Base-by-base conservation (phyloP, 352 stramenopile genomes). In the Phytophthora cryptogea region DNA sequence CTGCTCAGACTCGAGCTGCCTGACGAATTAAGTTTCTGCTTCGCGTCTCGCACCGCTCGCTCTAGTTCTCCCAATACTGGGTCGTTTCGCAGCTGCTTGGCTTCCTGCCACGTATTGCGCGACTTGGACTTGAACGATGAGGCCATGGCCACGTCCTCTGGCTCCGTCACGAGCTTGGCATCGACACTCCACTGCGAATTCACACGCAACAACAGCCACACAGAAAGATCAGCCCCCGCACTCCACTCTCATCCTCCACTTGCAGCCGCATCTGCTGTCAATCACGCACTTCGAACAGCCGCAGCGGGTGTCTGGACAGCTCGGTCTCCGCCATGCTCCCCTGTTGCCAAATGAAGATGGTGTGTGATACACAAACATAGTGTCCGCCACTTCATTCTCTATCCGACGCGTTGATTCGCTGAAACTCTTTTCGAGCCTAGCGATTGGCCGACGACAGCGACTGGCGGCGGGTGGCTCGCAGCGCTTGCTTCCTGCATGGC, bases 61-160 rank as follows among this genome's bases (percentile, higher is more conserved):
- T 89, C 70, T 17, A 91, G 28, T 1, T 74, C 61, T 5, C 57
- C 23, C 9, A 92, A 16, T 6, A 80, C 70, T 5, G 79, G 73
- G 20, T 88, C 82, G 0, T 63, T 31, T 8, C 82, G 79, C 37
- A 89, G 51, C 26, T 60, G 39, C 42, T 84, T 86, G 28, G 55
- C 52, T 8, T 74, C 63, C 13, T 81, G 55, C 82, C 82, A 92
- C 3, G 54, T 50, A 8, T 66, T 39, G 7, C 54, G 28, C 1
- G 82, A 92, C 20, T 75, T 70, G 28, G 59, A 70, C 44, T 74
- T 76, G 55, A 87, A 88, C 6, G 77, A 59, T 0, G 63, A 52
- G 20, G 76, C 78, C 44, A 83, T 63, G 16, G 66, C 67, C 30
- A 83, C 54, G 31, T 58, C 73, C 63, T 86, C 66, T 8, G 55